Base-by-base conservation (phyloP, 2,329 filamentous ascomycete genomes). In the Microcera coccophila region DNA sequence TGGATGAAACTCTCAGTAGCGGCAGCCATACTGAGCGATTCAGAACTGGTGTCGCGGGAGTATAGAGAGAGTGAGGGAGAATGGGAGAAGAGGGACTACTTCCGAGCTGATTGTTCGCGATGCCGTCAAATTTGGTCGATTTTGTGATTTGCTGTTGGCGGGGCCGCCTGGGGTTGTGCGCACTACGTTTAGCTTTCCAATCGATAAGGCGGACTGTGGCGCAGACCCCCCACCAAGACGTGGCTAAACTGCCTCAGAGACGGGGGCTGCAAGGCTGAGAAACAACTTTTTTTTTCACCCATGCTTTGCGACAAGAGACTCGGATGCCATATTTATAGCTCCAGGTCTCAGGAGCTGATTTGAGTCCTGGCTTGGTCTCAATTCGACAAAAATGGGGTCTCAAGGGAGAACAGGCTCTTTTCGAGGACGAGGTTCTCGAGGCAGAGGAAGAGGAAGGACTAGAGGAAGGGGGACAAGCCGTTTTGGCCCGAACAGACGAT, bases 1-100 rank as follows among this genome's bases (percentile, higher is more conserved):
- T 98, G 93, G 62, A 97, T 83, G 76, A 95, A 97, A 53, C 87
- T 85, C 68, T 91, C 86, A 61, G 81, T 77, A 67, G 83, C 74
- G 63, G 80, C 74, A 68, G 88, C 85, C 90, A 95, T 95, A 71
- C 62, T 90, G 79, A 70, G 72, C 68, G 67, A 50, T 28, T 32
- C 20, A 47, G 39, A 46, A 40, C 46, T 48, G 48, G 42, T 53
- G 49, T 47, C 44, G 52, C 48, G 40, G 44, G 41, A 43, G 36
- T 35, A 42, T 15, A 44, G 41, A 38, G 43, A 44, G 48, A 44
- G 47, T 41, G 44, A 45, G 42, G 48, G 39, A 42, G 46, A 45
- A 39, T 36, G 50, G 45, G 50, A 44, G 49, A 41, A 52, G 50
- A 47, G 47, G 48, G 53, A 54, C 53, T 53, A 55, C 50, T 50